Percentiles rank a stretch among this genome's conserved stretches.
Conservation (phyloP, 1,284 basidiomycete genomes). For the Inonotus hispidus region DNA sequence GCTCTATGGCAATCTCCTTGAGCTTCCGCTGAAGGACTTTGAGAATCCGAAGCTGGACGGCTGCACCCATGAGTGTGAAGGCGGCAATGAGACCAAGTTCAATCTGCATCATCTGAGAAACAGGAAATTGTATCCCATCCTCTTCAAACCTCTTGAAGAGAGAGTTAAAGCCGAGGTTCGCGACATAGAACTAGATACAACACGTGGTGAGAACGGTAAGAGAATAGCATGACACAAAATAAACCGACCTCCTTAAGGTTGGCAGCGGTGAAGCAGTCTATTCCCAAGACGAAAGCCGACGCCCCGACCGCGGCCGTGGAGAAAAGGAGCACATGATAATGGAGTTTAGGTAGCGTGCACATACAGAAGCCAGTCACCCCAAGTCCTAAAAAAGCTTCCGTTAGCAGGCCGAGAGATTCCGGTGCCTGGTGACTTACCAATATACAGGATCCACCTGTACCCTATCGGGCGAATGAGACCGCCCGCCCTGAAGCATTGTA, state of each 20-base stretch:
- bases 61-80: conserved; percentile 78
- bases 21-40: conserved; percentile 74
- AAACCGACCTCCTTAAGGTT: conserved; percentile 80
- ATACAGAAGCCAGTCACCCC: conserved; percentile 42
- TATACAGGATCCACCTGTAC: conserved; percentile 83
- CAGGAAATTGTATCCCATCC: conserved; percentile 71
- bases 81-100: conserved; percentile 86
- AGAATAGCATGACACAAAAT: not conserved
- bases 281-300: conserved; percentile 87
- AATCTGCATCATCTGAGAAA: conserved; percentile 88
- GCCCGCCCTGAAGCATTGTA: conserved; percentile 79
- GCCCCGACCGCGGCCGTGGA: conserved; percentile 87
- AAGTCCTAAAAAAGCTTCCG: conserved; percentile 25
- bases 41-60: conserved; percentile 86
- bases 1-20: conserved; percentile 73
- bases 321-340: conserved; percentile 76
- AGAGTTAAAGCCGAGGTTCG: conserved; percentile 81
- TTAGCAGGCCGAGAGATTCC: conserved; percentile 18
- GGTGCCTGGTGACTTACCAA: conserved; percentile 46
- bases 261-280: conserved; percentile 90
- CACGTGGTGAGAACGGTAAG: conserved; percentile 9
- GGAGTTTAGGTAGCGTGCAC: conserved; percentile 48
- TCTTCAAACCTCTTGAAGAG: conserved; percentile 73
- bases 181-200: conserved; percentile 76
- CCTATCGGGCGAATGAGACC: conserved; percentile 76